Conservation (phyloP, 1,139 yeast species). For the Taphrina betulina region DNA sequence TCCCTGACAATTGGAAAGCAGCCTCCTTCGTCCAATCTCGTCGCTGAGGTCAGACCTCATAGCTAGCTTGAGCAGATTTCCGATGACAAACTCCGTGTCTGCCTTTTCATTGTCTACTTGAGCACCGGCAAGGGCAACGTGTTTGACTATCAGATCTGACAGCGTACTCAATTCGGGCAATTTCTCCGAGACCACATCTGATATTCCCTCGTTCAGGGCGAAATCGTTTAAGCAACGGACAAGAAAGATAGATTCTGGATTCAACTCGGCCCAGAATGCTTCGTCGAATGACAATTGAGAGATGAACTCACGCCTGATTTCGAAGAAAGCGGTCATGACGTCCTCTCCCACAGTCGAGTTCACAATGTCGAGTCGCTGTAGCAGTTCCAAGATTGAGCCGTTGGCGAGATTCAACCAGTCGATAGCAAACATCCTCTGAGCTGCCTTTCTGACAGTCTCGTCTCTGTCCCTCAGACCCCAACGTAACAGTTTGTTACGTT, state of each 20-base stretch:
- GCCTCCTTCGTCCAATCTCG: constrained; percentile 83
- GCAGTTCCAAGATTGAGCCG: constrained; percentile 67
- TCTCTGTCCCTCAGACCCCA: constrained; percentile 94
- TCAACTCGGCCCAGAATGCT: constrained; percentile 65
- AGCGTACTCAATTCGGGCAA: constrained; percentile 80
- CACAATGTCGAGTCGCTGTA: constrained; percentile 68
- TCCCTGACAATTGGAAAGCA: constrained; percentile 69
- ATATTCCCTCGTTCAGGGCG: constrained; percentile 55
- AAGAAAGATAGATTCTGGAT: constrained; percentile 73
- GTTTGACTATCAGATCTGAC: constrained; percentile 58
- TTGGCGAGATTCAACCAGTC: constrained; percentile 71
- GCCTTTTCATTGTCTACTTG: constrained; percentile 49
- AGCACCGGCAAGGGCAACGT: constrained; percentile 47
- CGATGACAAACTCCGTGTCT: constrained; percentile 71
- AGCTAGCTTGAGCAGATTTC: constrained; percentile 68
- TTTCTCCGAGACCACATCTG: constrained; percentile 63
- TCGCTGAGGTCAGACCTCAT: constrained; percentile 81
- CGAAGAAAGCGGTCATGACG: constrained; percentile 65
- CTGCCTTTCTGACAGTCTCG: constrained; percentile 66
- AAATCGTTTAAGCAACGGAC: constrained; percentile 65
- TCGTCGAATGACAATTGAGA: constrained; percentile 56
- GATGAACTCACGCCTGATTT: constrained; percentile 61
- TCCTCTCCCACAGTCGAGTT: constrained; percentile 63
- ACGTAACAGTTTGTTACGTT: constrained; percentile 64
- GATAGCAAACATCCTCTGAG: constrained; percentile 64